A percentile compares a stretch with the other conserved stretches of the same genome.
These are phyloP conservation scores for Eimeria acervulina DNA, from an alignment of 169 alveolate genomes.

Conservation along the genomic window DNA sequence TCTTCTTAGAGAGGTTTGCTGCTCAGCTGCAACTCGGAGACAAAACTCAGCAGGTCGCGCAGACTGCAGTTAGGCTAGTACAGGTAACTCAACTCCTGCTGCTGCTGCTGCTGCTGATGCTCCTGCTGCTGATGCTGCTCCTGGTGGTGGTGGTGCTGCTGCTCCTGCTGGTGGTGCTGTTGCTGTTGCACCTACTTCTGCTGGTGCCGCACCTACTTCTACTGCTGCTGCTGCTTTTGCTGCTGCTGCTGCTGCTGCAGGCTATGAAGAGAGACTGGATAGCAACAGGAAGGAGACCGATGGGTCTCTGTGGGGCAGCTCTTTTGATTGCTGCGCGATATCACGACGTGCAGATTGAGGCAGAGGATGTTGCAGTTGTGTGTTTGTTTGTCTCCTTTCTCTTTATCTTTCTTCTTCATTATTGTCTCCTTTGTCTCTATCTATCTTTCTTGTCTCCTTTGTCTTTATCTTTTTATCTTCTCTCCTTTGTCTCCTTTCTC, in stretches of 20 bases:
- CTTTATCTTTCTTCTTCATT: not conserved
- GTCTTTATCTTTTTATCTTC: too few species aligned
- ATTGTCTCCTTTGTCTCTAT: too few species aligned
- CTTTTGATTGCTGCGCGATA: conserved; percentile 98
- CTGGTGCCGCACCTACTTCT: not conserved
- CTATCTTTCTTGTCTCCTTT: too few species aligned
- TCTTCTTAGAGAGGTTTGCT: conserved; percentile 97
- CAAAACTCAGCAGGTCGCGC: conserved; percentile 95
- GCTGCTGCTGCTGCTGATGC: not conserved
- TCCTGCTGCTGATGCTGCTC: conserved; percentile 41
- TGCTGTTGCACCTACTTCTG: not conserved
- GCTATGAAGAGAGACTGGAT: conserved; percentile 99
- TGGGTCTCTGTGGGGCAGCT: conserved; percentile 99
- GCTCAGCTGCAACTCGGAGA: conserved; percentile 96
- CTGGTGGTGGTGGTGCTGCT: not conserved
- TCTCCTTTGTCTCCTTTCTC: not conserved
- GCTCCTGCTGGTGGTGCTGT: conserved; percentile 23
- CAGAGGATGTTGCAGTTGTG: conserved; percentile 81
- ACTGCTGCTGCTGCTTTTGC: conserved; percentile 41
- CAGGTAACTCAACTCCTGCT: conserved; percentile 85
- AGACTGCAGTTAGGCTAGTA: conserved; percentile 97
- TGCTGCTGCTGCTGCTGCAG: conserved; percentile 63
- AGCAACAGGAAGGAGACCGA: conserved; percentile 98
- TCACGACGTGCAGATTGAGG: conserved; percentile 93
- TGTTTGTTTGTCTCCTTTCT: not conserved